Conservation (phyloP, 2,329 filamentous ascomycete genomes). For the Tolypocladium endophyticum region DNA sequence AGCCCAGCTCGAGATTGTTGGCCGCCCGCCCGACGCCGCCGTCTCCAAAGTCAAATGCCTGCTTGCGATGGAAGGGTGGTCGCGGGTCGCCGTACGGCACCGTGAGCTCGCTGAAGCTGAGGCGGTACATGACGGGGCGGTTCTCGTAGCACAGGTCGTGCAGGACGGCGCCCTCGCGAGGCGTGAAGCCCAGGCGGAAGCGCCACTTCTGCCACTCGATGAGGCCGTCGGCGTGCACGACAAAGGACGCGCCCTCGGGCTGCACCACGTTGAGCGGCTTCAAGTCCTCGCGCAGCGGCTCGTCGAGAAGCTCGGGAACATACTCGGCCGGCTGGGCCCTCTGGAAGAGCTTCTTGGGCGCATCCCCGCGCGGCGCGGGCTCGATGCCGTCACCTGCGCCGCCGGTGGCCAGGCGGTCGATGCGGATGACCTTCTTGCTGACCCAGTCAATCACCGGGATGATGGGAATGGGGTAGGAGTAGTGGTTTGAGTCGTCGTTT, state of each 20-base stretch:
- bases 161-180: constrained; percentile 58
- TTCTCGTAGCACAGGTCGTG: constrained; percentile 60
- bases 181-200: constrained; percentile 59
- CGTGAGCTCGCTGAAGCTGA: constrained; percentile 60
- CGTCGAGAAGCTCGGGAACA: constrained; percentile 37
- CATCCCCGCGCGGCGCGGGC: constrained; percentile 19
- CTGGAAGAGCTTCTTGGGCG: constrained; percentile 35
- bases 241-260: constrained; percentile 57
- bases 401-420: constrained; percentile 45
- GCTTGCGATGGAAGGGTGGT: constrained; percentile 56
- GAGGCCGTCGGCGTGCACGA: constrained; percentile 35
- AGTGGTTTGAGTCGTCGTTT: constrained; percentile 49
- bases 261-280: constrained; percentile 68
- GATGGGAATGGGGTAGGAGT: constrained; percentile 49
- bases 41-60: constrained; percentile 64
- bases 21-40: constrained; percentile 55
- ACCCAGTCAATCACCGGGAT: constrained; percentile 48
- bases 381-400: constrained; percentile 33
- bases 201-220: constrained; percentile 58
- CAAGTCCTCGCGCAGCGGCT: constrained; percentile 36
- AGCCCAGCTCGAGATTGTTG: constrained; percentile 59
- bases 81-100: constrained; percentile 59
- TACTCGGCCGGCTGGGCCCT: constrained; percentile 31
- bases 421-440: constrained; percentile 42
- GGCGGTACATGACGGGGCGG: constrained; percentile 53